A percentile compares a stretch with the other conserved stretches of the same genome.
These are phyloP conservation scores for Martensiomyces pterosporus DNA, from an alignment of 192 early-diverging fungal genomes.

Conservation along the genomic window DNA sequence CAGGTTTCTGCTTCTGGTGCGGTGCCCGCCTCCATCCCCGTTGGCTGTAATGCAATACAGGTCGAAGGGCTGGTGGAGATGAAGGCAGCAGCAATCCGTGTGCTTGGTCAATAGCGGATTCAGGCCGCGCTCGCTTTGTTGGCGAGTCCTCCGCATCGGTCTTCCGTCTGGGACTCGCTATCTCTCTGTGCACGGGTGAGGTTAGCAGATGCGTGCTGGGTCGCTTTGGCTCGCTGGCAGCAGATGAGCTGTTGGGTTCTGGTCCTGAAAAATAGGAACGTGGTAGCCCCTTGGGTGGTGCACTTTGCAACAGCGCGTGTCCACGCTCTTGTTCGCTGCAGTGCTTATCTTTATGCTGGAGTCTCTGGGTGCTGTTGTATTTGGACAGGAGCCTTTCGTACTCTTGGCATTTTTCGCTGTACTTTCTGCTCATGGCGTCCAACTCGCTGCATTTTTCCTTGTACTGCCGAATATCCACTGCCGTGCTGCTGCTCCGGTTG, in stretches of 20 bases:
- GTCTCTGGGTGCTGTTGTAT: constrained; percentile 12
- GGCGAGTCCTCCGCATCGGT: neutral
- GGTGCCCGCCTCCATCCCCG: neutral
- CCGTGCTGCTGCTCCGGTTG: neutral
- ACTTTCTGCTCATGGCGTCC: constrained; percentile 16
- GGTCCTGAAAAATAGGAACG: constrained; percentile 2
- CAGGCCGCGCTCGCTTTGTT: neutral
- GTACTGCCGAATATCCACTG: constrained; percentile 17
- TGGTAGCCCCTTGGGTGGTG: neutral
- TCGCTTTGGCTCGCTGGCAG: neutral
- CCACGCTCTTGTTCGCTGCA: neutral
- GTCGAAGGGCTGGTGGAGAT: neutral
- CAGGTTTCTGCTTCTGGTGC: neutral
- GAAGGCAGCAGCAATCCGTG: neutral
- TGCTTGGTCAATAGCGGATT: neutral
- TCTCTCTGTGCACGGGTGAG: neutral
- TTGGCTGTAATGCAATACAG: neutral
- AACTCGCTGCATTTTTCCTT: constrained; percentile 33
- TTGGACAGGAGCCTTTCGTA: constrained; percentile 20
- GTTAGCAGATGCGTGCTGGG: neutral
- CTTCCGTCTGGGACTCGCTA: neutral
- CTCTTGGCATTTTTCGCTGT: constrained; percentile 29
- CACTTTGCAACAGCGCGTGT: neutral
- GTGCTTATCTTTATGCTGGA: no score
- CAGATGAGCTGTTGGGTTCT: neutral